Evolutionary conservation across 306 rosid species (phyloP).

Genomic region (Clitoria ternatea): DNA sequence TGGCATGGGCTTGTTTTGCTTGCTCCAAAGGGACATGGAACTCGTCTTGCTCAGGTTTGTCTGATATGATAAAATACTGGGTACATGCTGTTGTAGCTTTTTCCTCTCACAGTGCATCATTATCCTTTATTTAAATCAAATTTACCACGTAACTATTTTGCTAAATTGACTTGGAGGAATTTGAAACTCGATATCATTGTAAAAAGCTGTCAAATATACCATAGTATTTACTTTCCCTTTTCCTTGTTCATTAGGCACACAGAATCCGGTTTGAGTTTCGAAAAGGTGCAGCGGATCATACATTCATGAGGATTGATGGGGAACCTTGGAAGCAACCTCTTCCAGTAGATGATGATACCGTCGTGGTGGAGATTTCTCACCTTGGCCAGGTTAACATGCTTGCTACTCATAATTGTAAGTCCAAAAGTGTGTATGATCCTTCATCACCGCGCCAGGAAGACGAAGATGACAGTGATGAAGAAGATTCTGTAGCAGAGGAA

Average conservation of each 20-base stretch:
- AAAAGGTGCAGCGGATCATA: slow-evolving; percentile 67
- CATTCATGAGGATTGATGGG: slow-evolving; percentile 92
- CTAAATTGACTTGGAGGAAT: neutral
- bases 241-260: slow-evolving; percentile 46
- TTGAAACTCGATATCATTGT: neutral
- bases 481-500: slow-evolving; percentile 52
- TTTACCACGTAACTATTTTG: neutral
- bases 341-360: slow-evolving; percentile 74
- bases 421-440: slow-evolving; percentile 55
- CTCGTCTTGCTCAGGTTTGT: slow-evolving; percentile 95
- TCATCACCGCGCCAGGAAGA: slow-evolving; percentile 33
- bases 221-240: neutral
- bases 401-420: slow-evolving; percentile 51
- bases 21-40: slow-evolving; percentile 96
- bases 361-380: slow-evolving; percentile 86
- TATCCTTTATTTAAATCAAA: neutral
- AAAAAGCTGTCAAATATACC: neutral
- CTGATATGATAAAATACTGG: neutral
- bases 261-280: slow-evolving; percentile 76
- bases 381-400: slow-evolving; percentile 92
- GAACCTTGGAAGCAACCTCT: slow-evolving; percentile 99
- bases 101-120: neutral
- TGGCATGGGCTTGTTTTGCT: slow-evolving; percentile 96
- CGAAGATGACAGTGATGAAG: slow-evolving; percentile 50
- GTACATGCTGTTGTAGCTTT: neutral